Conservation (phyloP, 441 rosid species). For the Dalechampia spathulata region DNA sequence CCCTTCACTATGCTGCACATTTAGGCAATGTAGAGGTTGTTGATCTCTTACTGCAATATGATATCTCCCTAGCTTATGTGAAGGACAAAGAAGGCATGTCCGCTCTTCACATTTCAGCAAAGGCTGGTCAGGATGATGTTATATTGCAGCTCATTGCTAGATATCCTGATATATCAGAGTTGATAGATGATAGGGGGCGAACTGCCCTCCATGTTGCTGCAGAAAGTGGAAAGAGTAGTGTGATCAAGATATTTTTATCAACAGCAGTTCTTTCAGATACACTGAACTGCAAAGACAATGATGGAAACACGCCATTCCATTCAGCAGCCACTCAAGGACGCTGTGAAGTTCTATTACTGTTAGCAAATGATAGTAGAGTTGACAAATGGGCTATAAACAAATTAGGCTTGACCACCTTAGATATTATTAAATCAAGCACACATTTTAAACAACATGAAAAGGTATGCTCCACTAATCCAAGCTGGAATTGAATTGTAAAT, state of each 20-base stretch:
- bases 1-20: conserved; percentile 22
- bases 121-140: conserved; percentile 17
- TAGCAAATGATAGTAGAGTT: conserved; percentile 19
- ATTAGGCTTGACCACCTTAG: conserved; percentile 19
- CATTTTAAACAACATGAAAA: neutral
- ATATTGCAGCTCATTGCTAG: conserved; percentile 1
- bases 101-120: conserved; percentile 21
- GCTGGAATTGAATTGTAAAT: too few relatives aligned
- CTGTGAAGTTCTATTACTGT: conserved; percentile 12
- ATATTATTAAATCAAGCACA: conserved; percentile 15
- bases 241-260: conserved; percentile 16
- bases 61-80: conserved; percentile 10
- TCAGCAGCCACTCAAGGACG: conserved; percentile 17
- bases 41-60: neutral
- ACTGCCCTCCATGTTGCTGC: conserved; percentile 31
- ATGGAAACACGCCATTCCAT: conserved; percentile 30
- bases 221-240: conserved; percentile 21
- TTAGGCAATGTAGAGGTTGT: conserved; percentile 17
- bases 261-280: conserved; percentile 11
- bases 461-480: conserved; percentile 1
- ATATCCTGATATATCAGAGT: conserved; percentile 17
- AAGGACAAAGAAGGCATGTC: conserved; percentile 18
- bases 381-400: conserved; percentile 21
- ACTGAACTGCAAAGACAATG: conserved; percentile 17
- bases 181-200: conserved; percentile 20